Base-by-base conservation (phyloP, 768 basidiomycete genomes). In the Podaxis sp. region DNA sequence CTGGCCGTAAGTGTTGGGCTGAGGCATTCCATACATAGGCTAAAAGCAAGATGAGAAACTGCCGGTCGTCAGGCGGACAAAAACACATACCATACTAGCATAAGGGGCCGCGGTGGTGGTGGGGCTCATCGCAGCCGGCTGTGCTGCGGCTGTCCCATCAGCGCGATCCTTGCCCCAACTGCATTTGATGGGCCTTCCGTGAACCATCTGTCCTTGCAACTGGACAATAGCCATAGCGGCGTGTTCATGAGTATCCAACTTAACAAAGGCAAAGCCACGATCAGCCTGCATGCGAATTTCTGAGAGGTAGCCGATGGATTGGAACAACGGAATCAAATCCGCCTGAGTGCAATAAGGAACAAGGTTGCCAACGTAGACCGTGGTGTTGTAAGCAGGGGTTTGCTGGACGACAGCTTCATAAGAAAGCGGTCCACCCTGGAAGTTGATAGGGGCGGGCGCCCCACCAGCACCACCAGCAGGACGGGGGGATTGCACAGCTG, bases 261-360 rank as follows among this genome's bases (percentile, higher is more conserved):
- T 99, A 73, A 99, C 95, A 72, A 99, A 99, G 2, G 97, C 96
- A 74, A 99, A 99, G 51, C 96, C 96, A 66, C 96, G 90, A 80
- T 99, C 96, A 65, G 97, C 89, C 76, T 99, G 97, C 95, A 99
- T 96, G 64, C 97, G 90, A 75, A 99, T 96, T 79, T 99, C 97
- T 67, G 94, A 95, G 52, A 99, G 88, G 76, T 99, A 99, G 57
- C 96, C 96, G 75, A 97, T 99, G 60, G 95, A 95, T 79, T 97
- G 94, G 87, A 99, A 99, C 64, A 99, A 81, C 12, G 96, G 96
- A 70, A 98, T 95, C 63, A 99, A 88, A 76, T 99, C 97, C 48
- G 94, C 94, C 75, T 99, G 96, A 26, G 95, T 96, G 71, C 92
- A 92, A 79, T 95, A 98, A 6, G 96, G 96, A 66, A 97, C 95